Evolutionary conservation across 305 asterid species (phyloP), one percentile per base, ranked within the genome.

Genomic region (Rubia balearica): DNA sequence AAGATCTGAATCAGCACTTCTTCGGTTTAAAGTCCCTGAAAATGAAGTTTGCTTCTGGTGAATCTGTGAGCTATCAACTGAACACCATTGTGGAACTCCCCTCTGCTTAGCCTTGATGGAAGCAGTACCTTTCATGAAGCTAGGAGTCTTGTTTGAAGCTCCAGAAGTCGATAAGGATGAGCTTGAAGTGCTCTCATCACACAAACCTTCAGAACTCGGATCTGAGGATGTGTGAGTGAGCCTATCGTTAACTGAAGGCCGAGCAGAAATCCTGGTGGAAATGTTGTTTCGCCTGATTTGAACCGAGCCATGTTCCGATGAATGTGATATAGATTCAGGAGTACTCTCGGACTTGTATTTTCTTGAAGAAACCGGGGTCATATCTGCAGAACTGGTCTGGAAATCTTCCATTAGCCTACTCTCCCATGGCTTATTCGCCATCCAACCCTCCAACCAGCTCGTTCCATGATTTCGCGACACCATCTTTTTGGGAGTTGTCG

Each of bases 391-490:
- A n/a, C 83, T 80, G 9, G 73, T 64, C 4, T 80, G 87, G 79
- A 66, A 73, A 71, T 86, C 92, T 69, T 81, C 93, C 78, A 82
- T 73, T 43, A 86, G 70, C 79, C 87, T 85, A 30, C 78, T 75
- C 74, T 94, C 96, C 97, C 96, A 91, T 27, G 96, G 90, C 53
- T 90, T 87, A 70, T 77, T 81, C 68, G 82, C 86, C 89, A 84
- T 85, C 96, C 96, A 86, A 60, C 86, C 78, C 68, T 90, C 95
- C 77, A 88, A 72, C 96, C 96, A 90, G 73, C 80, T 84, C 80
- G 86, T 82, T 7, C 83, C 85, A 80, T 89, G 79, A 70, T 80
- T 68, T 72, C 48, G 67, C 70, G 77, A 74, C 11, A 65, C 77
- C 61, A 67, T 46, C 73, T 68, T 77, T 73, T 77, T 81, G 36